These are phyloP conservation scores for Aspergillus cejpii DNA, from an alignment of 2,329 filamentous ascomycete genomes.

Conservation along the genomic window DNA sequence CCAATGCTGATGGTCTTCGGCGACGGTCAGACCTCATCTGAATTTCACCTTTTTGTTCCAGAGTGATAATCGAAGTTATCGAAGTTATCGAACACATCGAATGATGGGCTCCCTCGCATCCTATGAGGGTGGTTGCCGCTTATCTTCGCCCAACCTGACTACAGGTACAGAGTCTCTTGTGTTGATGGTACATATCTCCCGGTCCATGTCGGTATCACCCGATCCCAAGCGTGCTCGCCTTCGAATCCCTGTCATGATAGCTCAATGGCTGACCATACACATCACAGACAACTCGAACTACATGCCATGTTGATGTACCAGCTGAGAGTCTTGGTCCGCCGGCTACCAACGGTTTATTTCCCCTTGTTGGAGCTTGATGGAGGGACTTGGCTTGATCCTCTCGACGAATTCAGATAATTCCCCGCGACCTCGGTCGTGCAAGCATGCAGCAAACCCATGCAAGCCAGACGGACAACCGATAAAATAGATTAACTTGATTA, in stretches of 20 bases:
- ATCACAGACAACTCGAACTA: too few species aligned
- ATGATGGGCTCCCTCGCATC: neutral
- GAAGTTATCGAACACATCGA: neutral
- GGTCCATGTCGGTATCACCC: neutral
- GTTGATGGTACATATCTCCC: neutral
- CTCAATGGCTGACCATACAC: neutral
- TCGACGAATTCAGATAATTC: neutral
- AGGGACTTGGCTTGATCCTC: neutral
- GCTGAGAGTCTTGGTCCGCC: conserved; percentile 7
- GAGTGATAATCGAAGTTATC: too few species aligned
- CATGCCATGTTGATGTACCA: conserved; percentile 4
- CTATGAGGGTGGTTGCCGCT: neutral
- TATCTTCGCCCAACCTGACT: neutral
- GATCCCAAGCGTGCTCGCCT: neutral
- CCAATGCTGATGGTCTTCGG: neutral
- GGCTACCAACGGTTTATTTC: conserved; percentile 9
- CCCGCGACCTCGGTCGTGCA: neutral
- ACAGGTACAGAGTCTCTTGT: too few species aligned
- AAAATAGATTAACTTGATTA: conserved; percentile 5
- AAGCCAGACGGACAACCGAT: neutral
- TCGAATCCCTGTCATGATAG: neutral
- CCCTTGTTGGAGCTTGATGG: too few species aligned
- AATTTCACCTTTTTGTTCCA: neutral
- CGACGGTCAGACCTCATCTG: too few species aligned
- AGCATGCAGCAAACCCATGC: conserved; percentile 1